Evolutionary conservation across 345 rosid species (phyloP).

Genomic region (Diplotaxis tenuifolia): DNA sequence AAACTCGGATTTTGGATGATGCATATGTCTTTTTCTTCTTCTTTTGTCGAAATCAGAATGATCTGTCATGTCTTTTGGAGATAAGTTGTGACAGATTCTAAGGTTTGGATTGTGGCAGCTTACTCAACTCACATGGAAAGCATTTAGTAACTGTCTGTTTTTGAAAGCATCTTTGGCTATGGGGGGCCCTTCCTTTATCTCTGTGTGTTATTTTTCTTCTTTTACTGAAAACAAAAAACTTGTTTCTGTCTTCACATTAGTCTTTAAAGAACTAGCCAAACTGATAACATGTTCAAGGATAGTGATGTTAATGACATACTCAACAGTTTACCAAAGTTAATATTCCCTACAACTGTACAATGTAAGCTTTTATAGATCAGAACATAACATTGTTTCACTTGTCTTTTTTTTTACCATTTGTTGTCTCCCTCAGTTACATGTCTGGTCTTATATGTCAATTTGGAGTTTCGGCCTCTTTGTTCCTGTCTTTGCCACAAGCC

Average conservation of each 20-base stretch:
- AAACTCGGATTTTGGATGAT: constrained; percentile 1
- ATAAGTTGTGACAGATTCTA: constrained; percentile 15
- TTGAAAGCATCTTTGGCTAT: constrained; percentile 15
- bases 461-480: not conserved
- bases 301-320: not conserved
- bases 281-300: not conserved
- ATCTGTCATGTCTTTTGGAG: constrained; percentile 9
- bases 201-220: not conserved
- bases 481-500: not conserved
- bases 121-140: constrained; percentile 28
- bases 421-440: not conserved
- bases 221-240: not conserved
- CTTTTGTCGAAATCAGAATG: not conserved
- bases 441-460: not conserved
- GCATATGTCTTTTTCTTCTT: constrained; percentile 7
- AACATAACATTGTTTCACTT: not conserved
- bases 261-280: not conserved
- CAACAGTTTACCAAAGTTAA: not conserved
- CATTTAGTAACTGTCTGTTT: constrained; percentile 17
- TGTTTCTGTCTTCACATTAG: not conserved
- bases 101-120: constrained; percentile 20
- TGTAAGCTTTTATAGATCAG: not conserved
- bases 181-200: constrained; percentile 5
- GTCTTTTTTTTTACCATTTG: not conserved
- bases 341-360: not conserved